Base-by-base conservation (phyloP, 208 protist genomes). In the Wallacemonas sp. region DNA sequence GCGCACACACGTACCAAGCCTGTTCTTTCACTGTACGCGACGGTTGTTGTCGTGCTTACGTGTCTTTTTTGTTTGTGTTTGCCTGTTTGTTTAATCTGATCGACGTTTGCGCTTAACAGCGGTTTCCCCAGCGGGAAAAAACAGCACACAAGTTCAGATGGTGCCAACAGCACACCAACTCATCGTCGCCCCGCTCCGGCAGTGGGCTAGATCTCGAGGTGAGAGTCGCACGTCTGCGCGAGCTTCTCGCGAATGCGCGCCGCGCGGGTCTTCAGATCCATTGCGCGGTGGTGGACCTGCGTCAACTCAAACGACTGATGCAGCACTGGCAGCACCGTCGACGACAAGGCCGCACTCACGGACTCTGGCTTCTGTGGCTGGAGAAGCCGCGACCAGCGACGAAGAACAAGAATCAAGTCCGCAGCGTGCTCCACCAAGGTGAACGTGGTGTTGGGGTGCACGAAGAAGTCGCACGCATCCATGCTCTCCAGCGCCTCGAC, bases 391-490 rank as follows among this genome's bases (percentile, higher is more conserved):
- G 52, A 21, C 52, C 52, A 58, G 30, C 30, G 52, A 21, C 52
- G 61, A 14, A 76, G 27, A 24, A 34, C 8, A 24, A 73, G 46
- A 1, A 86, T 62, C 24, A 80, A 49, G 24, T 68, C 57, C 1
- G 73, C 70, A 2, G 71, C 80, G 54, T 83, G 74, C 47, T 87
- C 78, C 36, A 89, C 77, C 5, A 90, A 27, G 3, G 71, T 71
- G 33, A 86, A 70, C 9, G 76, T 80, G 5, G 72, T 78, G n/a
- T 39, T 21, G 1, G 86, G 83, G 61, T 92, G 86, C 41, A 80
- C 62, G 54, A 68, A 65, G 19, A 79, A 73, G 12, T 70, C 61
- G 49, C 76, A 87, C 43, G 56, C 69, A 27, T 81, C 78, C 11
- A 74, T 65, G 58, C 65, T 58, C 48, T 62, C 61, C 23, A 94